These are phyloP conservation scores for Oryza rufipogon DNA, from an alignment of 176 grass and related monocot genomes.

Conservation along the genomic window DNA sequence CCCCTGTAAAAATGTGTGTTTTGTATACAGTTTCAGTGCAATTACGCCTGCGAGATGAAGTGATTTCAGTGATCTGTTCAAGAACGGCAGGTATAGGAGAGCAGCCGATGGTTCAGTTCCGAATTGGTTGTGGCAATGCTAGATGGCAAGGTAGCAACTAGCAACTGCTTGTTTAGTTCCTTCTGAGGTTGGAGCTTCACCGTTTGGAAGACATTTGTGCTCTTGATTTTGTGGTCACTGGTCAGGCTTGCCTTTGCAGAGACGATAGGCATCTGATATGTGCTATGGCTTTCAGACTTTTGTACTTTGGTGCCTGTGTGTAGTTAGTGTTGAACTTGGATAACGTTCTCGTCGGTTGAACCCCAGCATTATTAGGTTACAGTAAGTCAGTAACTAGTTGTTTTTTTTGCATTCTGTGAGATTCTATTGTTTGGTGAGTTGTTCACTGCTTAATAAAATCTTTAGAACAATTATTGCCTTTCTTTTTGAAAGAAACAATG, in stretches of 20 bases:
- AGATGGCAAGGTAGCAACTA: neutral
- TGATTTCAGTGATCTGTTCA: neutral
- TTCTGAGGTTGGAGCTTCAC: neutral
- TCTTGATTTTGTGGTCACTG: conserved; percentile 7
- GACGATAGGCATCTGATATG: neutral
- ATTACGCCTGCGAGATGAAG: neutral
- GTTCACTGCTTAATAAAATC: conserved; percentile 35
- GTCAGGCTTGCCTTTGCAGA: neutral
- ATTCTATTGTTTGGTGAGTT: conserved; percentile 16
- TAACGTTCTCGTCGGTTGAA: conserved; percentile 25
- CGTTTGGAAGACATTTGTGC: neutral
- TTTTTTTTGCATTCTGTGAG: neutral
- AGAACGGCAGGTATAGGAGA: neutral
- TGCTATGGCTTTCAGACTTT: conserved; percentile 11
- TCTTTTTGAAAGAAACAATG: neutral
- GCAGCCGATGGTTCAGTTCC: neutral
- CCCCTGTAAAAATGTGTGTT: too few relatives aligned
- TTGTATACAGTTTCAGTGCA: too few relatives aligned
- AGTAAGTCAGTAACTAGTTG: neutral
- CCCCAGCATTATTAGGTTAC: neutral
- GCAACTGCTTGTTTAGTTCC: neutral
- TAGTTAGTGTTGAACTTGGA: conserved; percentile 22
- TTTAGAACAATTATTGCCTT: neutral
- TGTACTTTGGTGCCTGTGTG: neutral
- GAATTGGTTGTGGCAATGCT: neutral